Evolutionary conservation across 306 rosid genomes (phyloP).

Genomic region (Quercus variabilis): DNA sequence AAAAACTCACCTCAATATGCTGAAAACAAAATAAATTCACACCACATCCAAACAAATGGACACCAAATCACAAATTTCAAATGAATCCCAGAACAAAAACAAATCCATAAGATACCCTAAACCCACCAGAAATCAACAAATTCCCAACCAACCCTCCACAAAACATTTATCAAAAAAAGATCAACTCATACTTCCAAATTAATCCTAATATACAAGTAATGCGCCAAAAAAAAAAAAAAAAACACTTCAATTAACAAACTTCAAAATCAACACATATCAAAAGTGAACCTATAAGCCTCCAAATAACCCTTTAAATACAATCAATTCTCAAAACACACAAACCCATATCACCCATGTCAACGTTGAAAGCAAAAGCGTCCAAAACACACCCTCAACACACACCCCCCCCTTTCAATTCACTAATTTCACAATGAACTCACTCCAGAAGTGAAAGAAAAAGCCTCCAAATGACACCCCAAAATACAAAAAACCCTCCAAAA

Average conservation of each 20-base stretch:
- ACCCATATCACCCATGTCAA: background rate
- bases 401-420: no score
- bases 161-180: background rate
- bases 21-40: background rate
- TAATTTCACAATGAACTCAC: no score
- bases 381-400: no score
- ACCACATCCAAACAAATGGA: background rate
- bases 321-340: background rate
- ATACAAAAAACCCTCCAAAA: no score
- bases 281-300: background rate
- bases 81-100: background rate
- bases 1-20: background rate
- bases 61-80: background rate
- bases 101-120: background rate
- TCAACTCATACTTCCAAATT: background rate
- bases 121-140: background rate
- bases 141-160: background rate
- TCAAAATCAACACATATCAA: conserved; percentile 1
- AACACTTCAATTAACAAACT: background rate
- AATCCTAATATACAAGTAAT: conserved; percentile 3
- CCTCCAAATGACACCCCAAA: no score
- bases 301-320: background rate
- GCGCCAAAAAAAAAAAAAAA: background rate
- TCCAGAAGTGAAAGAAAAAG: no score
- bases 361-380: no score